These are phyloP conservation scores for Phytophthora sp. DNA, from an alignment of 352 stramenopile species.

Conservation along the genomic window DNA sequence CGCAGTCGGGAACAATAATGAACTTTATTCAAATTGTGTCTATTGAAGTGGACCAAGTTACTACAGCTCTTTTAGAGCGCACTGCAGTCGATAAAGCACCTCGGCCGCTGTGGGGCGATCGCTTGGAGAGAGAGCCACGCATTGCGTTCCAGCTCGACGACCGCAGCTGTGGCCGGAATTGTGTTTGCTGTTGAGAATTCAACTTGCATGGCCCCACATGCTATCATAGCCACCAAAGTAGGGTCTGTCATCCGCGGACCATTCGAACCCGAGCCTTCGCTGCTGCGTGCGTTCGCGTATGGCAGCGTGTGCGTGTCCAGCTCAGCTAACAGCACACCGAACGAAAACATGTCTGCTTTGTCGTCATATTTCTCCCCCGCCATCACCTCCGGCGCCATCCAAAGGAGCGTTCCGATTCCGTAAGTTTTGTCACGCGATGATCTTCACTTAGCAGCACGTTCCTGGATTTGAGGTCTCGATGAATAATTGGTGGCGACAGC, in stretches of 20 bases:
- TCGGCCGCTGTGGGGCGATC: slow-evolving; percentile 7
- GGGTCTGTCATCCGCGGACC: slow-evolving; percentile 10
- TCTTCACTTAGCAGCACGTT: slow-evolving; percentile 15
- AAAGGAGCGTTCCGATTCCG: slow-evolving; percentile 24
- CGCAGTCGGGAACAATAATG: neutral
- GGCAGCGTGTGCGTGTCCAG: slow-evolving; percentile 17
- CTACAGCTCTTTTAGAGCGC: slow-evolving; percentile 2
- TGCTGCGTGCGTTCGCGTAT: slow-evolving; percentile 4
- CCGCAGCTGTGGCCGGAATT: neutral
- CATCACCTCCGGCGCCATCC: slow-evolving; percentile 22
- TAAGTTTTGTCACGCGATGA: slow-evolving; percentile 18
- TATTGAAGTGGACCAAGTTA: neutral
- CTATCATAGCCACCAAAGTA: slow-evolving; percentile 10
- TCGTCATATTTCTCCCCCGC: slow-evolving; percentile 15
- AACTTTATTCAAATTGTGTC: neutral
- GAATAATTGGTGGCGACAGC: slow-evolving; percentile 1
- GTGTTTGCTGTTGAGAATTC: slow-evolving; percentile 14
- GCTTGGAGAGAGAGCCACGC: slow-evolving; percentile 2
- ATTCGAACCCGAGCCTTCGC: neutral
- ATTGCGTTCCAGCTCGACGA: slow-evolving; percentile 14
- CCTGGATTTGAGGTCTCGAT: slow-evolving; percentile 13
- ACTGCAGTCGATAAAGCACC: slow-evolving; percentile 10
- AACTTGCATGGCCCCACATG: slow-evolving; percentile 12
- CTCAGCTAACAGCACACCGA: slow-evolving; percentile 26
- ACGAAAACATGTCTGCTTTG: slow-evolving; percentile 30